Base-by-base conservation (phyloP, 805 yeast species). In the Candida verbasci region DNA sequence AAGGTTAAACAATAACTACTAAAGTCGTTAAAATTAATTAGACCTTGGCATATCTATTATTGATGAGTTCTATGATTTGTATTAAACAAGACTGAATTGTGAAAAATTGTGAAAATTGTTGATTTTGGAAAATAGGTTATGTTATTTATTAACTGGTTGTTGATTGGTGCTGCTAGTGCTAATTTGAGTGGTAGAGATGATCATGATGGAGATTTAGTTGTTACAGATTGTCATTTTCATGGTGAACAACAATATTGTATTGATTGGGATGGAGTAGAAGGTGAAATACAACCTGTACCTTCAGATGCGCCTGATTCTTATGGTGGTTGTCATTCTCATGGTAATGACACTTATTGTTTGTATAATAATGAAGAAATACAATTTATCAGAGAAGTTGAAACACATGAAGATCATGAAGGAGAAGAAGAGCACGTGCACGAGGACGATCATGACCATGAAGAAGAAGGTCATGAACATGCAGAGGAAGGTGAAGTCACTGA, bases 181-280 rank as follows among this genome's bases (percentile, higher is more conserved):
- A 29, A 11, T 18, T 29, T 29, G 11, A 29, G 31, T n/a, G 31
- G 11, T 17, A 14, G 18, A 6, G 24, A 17, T 6, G 31, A 29
- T 5, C 31, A 28, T 6, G 20, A 28, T 14, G 22, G 16, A 4
- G 20, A 17, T 24, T 12, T 12, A 10, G 27, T 39, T 11, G 42
- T 48, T 22, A 43, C 52, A 6, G 38, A 42, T 15, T 54, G 60
- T 33, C 55, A 53, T 31, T 40, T 47, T 30, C 57, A 49, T 41
- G 56, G 43, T 3, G 15, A 41, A 3, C 35, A 37, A 11, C 48
- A 40, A 16, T 46, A 27, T 28, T 55, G 60, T 37, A 23, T 47
- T 15, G 51, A 53, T 31, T 44, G 39, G 5, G 28, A 42, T 7
- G 60, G 58, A 2, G 34, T 29, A 18, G 57, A 52, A 39, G 57